Evolutionary conservation across 164 flowering plant species (phyloP), one percentile per base, ranked within the genome.

Genomic region (Vitis rupestris): DNA sequence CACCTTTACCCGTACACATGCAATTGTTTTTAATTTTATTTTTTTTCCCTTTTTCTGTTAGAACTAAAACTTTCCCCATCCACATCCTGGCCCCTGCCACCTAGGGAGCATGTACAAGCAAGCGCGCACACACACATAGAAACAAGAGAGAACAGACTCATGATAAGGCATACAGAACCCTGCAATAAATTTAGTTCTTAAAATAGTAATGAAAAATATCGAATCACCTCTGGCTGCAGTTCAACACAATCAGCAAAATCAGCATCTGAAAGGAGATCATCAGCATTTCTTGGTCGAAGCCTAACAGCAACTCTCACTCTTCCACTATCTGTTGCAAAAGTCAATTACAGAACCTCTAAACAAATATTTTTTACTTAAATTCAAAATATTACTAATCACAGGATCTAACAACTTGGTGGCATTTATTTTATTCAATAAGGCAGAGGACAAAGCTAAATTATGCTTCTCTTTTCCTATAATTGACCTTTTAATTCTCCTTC

Each of bases 231-330:
- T n/a, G 97, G 98, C 70, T 84, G 93, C 67, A 90, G 77, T 75
- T 94, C 94, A 66, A 94, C 87, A 78, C 89, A 90, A 73, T 94
- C 97, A 67, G 85, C 82, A 88, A 81, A 90, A 79, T 94, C 98
- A 76, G 90, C 86, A 79, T 90, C 94, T 29, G 79, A 76, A 29
- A 81, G 58, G 31, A 78, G 86, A 64, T 91, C 98, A 66, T 88
- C 87, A 23, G 84, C 78, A 81, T 89, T 92, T 83, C 76, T 82
- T 27, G 98, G 98, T 50, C 98, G 85, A 72, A 94, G 78, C 76
- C 98, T 86, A 15, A 94, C 88, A 56, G 96, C 82, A 75, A 94
- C 98, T 77, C 98, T 85, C 58, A 94, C 98, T 73, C 98, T 88
- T 68, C 83, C 86, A 72, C 84, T 73, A 76, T 86, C 97, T 94